A percentile compares a stretch with the other conserved stretches of the same genome.
phyloP scores from a whole-genome alignment of 176 grass and related monocot species.

The Carex littledalei region DNA sequence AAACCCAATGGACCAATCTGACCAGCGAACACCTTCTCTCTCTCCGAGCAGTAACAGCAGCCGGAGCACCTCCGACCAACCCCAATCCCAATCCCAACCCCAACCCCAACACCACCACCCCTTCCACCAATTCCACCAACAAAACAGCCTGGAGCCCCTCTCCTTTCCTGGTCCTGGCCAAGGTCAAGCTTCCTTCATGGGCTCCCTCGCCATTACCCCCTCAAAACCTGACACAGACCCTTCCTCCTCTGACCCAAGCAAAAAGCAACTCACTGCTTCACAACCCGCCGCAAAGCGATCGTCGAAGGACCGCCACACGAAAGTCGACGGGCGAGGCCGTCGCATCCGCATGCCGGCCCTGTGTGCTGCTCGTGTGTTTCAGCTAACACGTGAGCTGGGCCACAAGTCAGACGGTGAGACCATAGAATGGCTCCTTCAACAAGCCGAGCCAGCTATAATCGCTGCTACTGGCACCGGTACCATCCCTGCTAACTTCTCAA shows the following conservation, averaged over 20 bases:
- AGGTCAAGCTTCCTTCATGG: constrained; percentile 54
- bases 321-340: constrained; percentile 85
- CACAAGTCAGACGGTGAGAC: constrained; percentile 99
- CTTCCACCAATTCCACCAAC: constrained; percentile 45
- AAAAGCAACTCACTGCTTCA: constrained; percentile 34
- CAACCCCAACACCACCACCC: constrained; percentile 43
- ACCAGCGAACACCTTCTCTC: constrained; percentile 7
- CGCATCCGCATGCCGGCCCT: constrained; percentile 98
- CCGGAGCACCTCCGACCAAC: constrained; percentile 67
- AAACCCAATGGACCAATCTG: constrained; percentile 24
- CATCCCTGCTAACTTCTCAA: constrained; percentile 84
- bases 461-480: constrained; percentile 87
- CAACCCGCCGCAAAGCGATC: constrained; percentile 41
- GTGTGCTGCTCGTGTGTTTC: constrained; percentile 91
- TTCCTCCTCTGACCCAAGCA: constrained; percentile 34
- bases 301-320: constrained; percentile 89
- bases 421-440: constrained; percentile 94
- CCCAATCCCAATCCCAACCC: constrained; percentile 40
- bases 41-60: constrained; percentile 77
- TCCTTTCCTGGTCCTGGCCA: constrained; percentile 5
- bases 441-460: constrained; percentile 93
- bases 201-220: constrained; percentile 41
- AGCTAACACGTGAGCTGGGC: constrained; percentile 93
- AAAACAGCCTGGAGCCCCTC: constrained; percentile 37
- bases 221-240: constrained; percentile 18